These are phyloP conservation scores for Micromonas commoda DNA, from an alignment of 139 green algal species.

Conservation along the genomic window DNA sequence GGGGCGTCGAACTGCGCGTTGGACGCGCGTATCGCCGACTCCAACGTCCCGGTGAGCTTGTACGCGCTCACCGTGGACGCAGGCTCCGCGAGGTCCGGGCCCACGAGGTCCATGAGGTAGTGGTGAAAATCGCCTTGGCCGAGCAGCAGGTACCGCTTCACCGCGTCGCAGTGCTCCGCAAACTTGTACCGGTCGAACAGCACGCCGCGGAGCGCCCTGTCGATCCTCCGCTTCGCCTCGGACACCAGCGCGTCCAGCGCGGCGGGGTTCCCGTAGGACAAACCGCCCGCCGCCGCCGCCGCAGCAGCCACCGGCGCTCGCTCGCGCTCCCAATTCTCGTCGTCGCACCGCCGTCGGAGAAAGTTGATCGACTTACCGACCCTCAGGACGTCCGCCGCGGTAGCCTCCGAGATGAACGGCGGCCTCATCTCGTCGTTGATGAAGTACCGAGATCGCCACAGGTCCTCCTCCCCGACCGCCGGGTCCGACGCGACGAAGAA, in stretches of 20 bases:
- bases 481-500: slow-evolving; percentile 66
- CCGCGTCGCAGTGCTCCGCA: slow-evolving; percentile 64
- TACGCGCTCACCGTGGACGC: slow-evolving; percentile 47
- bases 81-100: slow-evolving; percentile 46
- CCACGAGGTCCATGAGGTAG: slow-evolving; percentile 57
- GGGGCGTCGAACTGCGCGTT: slow-evolving; percentile 62
- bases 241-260: slow-evolving; percentile 61
- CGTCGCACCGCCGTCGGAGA: slow-evolving; percentile 68
- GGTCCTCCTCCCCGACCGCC: slow-evolving; percentile 32
- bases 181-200: slow-evolving; percentile 63
- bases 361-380: slow-evolving; percentile 90
- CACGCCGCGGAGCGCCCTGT: slow-evolving; percentile 63
- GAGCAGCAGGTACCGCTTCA: slow-evolving; percentile 85
- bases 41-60: slow-evolving; percentile 61
- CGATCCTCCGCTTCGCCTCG: slow-evolving; percentile 47
- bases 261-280: slow-evolving; percentile 36
- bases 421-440: slow-evolving; percentile 52
- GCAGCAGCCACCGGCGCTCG: not conserved
- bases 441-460: slow-evolving; percentile 37
- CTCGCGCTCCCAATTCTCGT: slow-evolving; percentile 32
- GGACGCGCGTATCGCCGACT: slow-evolving; percentile 60
- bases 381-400: slow-evolving; percentile 69
- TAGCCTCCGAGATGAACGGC: slow-evolving; percentile 45
- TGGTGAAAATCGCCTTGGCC: slow-evolving; percentile 87
- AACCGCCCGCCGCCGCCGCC: not conserved